phyloP scores from a whole-genome alignment of 2,329 filamentous ascomycete genomes.

The Penicillium paneum region DNA sequence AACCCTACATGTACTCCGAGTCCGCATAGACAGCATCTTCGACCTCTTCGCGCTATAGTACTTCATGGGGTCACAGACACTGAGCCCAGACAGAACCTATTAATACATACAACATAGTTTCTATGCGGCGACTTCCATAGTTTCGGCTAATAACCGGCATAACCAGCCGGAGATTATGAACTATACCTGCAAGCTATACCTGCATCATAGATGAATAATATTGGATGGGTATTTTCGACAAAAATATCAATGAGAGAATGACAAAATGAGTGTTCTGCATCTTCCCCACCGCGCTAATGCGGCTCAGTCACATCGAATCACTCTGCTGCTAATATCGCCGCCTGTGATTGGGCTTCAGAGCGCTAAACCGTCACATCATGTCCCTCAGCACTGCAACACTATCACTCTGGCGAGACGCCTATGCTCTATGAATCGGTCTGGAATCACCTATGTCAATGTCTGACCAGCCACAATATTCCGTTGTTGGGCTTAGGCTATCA shows the following conservation, averaged over 20 bases:
- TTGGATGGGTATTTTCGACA: neutral
- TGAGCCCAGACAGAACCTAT: neutral
- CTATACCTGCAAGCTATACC: no score
- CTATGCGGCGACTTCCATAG: neutral
- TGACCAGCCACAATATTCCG: constrained; percentile 3
- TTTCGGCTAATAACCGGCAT: neutral
- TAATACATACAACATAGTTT: neutral
- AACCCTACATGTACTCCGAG: neutral
- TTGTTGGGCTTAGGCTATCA: constrained; percentile 13
- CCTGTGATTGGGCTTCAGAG: constrained; percentile 16
- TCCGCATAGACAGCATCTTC: neutral
- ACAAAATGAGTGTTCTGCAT: constrained; percentile 1
- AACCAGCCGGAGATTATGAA: neutral
- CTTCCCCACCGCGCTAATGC: constrained; percentile 22
- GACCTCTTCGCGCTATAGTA: neutral
- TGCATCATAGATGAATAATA: neutral
- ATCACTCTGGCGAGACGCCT: constrained; percentile 10
- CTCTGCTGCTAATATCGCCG: constrained; percentile 5
- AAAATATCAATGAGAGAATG: neutral
- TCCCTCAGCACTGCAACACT: constrained; percentile 1
- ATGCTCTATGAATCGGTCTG: neutral
- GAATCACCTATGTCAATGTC: neutral
- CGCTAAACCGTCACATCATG: constrained; percentile 21
- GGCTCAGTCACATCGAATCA: constrained; percentile 20
- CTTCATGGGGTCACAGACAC: neutral